Evolutionary conservation across 148 eudicot species (phyloP).

Genomic region (Cornus kousa): DNA sequence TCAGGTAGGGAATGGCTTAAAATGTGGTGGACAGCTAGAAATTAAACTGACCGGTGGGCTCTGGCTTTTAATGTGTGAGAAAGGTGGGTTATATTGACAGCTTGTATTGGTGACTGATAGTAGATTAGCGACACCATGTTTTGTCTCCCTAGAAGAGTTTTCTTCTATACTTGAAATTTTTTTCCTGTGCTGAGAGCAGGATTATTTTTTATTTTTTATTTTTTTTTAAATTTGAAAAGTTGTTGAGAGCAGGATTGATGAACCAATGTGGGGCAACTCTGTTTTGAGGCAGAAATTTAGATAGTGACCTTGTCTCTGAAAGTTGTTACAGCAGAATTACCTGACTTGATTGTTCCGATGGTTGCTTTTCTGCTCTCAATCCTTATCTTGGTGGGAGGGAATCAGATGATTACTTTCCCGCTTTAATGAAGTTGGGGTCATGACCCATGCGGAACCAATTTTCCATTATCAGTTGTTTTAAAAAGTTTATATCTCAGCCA

Average conservation of each 20-base stretch:
- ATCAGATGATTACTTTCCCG: not conserved
- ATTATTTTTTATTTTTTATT: too few species aligned
- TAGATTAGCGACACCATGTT: not conserved
- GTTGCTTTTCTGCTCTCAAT: not conserved
- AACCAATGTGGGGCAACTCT: conserved; percentile 2
- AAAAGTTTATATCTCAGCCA: too few species aligned
- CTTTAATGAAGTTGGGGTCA: not conserved
- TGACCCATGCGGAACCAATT: too few species aligned
- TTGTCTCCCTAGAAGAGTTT: not conserved
- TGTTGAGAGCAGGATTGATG: not conserved
- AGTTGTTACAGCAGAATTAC: not conserved
- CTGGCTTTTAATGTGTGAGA: not conserved
- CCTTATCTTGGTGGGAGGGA: not conserved
- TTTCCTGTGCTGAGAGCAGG: not conserved
- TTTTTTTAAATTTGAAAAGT: too few species aligned
- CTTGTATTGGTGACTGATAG: not conserved
- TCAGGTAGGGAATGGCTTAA: not conserved
- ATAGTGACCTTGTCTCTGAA: not conserved
- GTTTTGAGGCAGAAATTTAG: not conserved
- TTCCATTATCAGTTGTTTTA: too few species aligned
- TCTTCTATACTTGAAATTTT: not conserved
- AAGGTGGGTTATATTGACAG: not conserved
- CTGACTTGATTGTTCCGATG: not conserved
- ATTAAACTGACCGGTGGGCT: not conserved
- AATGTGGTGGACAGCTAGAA: not conserved